Evolutionary conservation across 805 yeast genomes (phyloP).

Genomic region (Candida endomychidarum): DNA sequence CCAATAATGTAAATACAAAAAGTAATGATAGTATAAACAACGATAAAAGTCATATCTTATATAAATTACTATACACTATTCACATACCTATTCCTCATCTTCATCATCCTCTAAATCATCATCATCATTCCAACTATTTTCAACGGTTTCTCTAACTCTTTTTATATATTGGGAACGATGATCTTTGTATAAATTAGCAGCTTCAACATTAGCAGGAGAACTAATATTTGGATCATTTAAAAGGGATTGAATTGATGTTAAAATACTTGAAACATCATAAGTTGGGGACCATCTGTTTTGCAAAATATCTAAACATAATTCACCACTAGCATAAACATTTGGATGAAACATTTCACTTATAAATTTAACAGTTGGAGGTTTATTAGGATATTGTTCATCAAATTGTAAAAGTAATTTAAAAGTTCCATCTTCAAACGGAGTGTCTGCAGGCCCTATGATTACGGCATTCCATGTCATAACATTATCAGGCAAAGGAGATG

Average conservation of each 20-base stretch:
- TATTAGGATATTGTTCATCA: slow-evolving; percentile 96
- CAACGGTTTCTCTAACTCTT: slow-evolving; percentile 92
- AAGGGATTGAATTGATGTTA: slow-evolving; percentile 88
- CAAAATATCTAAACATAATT: slow-evolving; percentile 89
- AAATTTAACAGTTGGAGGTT: slow-evolving; percentile 92
- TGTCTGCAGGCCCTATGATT: slow-evolving; percentile 94
- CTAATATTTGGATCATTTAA: slow-evolving; percentile 95
- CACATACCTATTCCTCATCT: slow-evolving; percentile 25
- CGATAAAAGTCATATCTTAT: too few species aligned
- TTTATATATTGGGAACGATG: slow-evolving; percentile 90
- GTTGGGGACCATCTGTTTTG: slow-evolving; percentile 99
- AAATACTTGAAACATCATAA: slow-evolving; percentile 91
- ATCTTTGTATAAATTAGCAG: slow-evolving; percentile 92
- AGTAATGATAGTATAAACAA: too few species aligned
- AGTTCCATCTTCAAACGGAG: slow-evolving; percentile 98
- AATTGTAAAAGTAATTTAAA: slow-evolving; percentile 82
- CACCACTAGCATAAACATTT: slow-evolving; percentile 93
- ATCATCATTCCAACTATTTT: slow-evolving; percentile 88
- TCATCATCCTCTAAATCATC: slow-evolving; percentile 50
- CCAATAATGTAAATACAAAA: slow-evolving; percentile 1
- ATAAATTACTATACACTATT: slow-evolving; percentile 3
- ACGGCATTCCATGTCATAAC: slow-evolving; percentile 98
- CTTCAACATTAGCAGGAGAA: slow-evolving; percentile 97
- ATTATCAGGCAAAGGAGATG: slow-evolving; percentile 94
- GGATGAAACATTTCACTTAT: slow-evolving; percentile 97